These are phyloP conservation scores for Cordyceps militaris DNA, from an alignment of 2,329 filamentous ascomycete genomes.

Conservation along the genomic window DNA sequence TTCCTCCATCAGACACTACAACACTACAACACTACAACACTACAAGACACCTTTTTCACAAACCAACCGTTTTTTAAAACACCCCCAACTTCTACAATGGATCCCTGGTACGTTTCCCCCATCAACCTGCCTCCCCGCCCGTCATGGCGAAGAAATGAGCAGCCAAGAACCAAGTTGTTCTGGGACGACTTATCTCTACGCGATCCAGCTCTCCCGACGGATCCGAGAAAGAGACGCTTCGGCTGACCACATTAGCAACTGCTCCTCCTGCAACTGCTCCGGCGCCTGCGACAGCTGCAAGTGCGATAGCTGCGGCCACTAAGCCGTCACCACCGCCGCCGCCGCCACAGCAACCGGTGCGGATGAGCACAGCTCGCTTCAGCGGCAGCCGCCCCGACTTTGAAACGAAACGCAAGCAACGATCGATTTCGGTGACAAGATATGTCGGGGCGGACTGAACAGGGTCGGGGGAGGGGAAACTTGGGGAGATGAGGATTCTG, in stretches of 20 bases:
- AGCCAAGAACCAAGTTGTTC: background rate
- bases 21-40: background rate
- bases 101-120: conserved; percentile 9
- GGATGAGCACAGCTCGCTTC: background rate
- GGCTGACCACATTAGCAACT: conserved; percentile 15
- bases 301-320: conserved; percentile 19
- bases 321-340: background rate
- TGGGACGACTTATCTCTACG: background rate
- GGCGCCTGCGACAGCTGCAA: conserved; percentile 19
- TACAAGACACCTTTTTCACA: background rate
- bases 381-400: conserved; percentile 1
- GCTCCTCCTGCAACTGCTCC: conserved; percentile 19
- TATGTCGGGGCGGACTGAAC: conserved; percentile 10
- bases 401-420: conserved; percentile 9
- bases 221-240: background rate
- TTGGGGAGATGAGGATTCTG: no score
- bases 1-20: background rate
- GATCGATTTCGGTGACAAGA: conserved; percentile 8
- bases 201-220: background rate
- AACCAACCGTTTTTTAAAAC: background rate
- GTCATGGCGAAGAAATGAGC: background rate
- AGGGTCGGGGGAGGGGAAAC: no score
- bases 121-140: background rate
- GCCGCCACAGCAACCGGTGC: background rate
- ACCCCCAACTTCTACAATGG: conserved; percentile 2